phyloP scores from a whole-genome alignment of 306 rosid species.

The Quillaja saponaria region DNA sequence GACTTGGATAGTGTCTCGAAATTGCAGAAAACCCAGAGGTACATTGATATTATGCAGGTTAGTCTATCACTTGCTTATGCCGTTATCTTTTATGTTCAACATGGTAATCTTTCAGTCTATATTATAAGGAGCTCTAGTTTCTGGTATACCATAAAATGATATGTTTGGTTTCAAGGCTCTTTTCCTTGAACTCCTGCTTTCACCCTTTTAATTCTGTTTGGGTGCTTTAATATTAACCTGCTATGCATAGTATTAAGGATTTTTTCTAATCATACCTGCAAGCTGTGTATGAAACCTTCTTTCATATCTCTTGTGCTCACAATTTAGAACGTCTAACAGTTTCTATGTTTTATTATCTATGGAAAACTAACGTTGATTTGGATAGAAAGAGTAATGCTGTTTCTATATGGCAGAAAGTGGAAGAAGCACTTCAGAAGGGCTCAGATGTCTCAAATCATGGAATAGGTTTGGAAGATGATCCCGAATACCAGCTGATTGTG shows the following conservation, averaged over 20 bases:
- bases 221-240: too few species aligned
- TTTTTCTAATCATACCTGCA: background rate
- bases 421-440: conserved; percentile 69
- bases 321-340: conserved; percentile 6
- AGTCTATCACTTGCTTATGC: conserved; percentile 5
- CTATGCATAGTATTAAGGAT: too few species aligned
- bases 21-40: conserved; percentile 86
- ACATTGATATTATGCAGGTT: conserved; percentile 75
- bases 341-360: background rate
- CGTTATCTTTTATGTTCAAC: too few species aligned
- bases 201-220: too few species aligned
- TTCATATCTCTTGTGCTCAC: background rate
- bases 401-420: conserved; percentile 75
- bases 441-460: conserved; percentile 60
- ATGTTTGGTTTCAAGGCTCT: too few species aligned
- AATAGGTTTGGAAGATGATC: conserved; percentile 84
- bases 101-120: too few species aligned
- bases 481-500: conserved; percentile 89
- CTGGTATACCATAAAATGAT: too few species aligned
- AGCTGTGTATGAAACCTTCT: background rate
- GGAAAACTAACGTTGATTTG: conserved; percentile 23
- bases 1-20: conserved; percentile 94
- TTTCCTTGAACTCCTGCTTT: too few species aligned
- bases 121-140: too few species aligned
- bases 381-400: conserved; percentile 24